These are phyloP conservation scores for Moniliophthora roreri DNA, from an alignment of 1,284 basidiomycete species.

Conservation along the genomic window DNA sequence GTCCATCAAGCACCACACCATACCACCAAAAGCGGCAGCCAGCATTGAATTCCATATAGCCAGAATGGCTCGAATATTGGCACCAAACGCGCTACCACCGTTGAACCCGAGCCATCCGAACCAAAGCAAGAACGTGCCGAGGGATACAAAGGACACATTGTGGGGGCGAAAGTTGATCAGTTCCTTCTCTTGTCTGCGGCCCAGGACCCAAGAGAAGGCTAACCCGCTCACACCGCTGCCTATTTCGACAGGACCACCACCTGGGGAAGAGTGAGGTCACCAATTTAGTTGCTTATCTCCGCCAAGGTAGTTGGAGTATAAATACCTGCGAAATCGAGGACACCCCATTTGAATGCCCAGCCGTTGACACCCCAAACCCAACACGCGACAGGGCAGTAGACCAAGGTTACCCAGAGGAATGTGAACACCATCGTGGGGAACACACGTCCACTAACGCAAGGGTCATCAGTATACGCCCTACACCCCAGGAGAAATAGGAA, in stretches of 20 bases:
- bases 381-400: conserved; percentile 75
- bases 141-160: conserved; percentile 86
- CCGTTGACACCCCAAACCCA: conserved; percentile 72
- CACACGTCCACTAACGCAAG: conserved; percentile 55
- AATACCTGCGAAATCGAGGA: conserved; percentile 80
- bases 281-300: too few species aligned
- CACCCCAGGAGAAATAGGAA: not conserved
- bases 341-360: conserved; percentile 75
- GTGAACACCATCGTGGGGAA: conserved; percentile 87
- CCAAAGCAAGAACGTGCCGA: conserved; percentile 91
- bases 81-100: conserved; percentile 83
- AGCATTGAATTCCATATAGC: conserved; percentile 90
- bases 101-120: conserved; percentile 82
- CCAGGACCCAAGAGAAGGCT: conserved; percentile 85
- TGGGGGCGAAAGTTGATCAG: conserved; percentile 89
- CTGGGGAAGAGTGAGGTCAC: conserved; percentile 35
- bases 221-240: conserved; percentile 86
- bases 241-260: conserved; percentile 93
- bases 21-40: conserved; percentile 73
- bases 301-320: conserved; percentile 4
- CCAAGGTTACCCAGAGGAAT: conserved; percentile 85
- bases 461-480: not conserved
- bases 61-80: conserved; percentile 86
- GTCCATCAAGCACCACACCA: conserved; percentile 90
- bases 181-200: conserved; percentile 76